These are phyloP conservation scores for Plantago coronopus DNA, from an alignment of 305 asterid species.

Conservation along the genomic window DNA sequence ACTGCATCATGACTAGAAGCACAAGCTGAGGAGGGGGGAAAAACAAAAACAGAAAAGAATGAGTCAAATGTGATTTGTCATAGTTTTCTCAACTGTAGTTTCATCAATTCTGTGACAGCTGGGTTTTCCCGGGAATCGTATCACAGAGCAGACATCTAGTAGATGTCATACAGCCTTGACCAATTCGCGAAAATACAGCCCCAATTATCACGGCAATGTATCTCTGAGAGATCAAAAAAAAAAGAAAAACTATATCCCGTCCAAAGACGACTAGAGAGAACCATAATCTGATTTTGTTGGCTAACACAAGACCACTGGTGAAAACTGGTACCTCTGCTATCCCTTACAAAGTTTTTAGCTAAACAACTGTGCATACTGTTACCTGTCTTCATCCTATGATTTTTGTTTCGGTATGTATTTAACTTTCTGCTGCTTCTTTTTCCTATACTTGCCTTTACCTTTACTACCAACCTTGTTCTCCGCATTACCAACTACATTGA, in stretches of 20 bases:
- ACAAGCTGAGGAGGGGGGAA: background rate
- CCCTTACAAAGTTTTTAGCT: background rate
- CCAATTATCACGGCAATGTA: background rate
- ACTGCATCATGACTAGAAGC: no score
- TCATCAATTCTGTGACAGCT: no score
- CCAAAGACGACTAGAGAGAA: background rate
- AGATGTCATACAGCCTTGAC: constrained; percentile 3
- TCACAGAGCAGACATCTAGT: background rate
- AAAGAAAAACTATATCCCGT: background rate
- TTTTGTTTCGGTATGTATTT: constrained; percentile 63
- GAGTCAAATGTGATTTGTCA: no score
- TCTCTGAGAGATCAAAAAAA: background rate
- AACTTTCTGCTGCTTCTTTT: constrained; percentile 33
- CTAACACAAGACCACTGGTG: background rate
- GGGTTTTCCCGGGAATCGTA: no score
- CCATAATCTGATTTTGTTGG: background rate
- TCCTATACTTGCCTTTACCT: constrained; percentile 33
- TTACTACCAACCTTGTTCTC: constrained; percentile 34
- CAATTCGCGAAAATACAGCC: background rate
- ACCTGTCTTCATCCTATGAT: constrained; percentile 36
- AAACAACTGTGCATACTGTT: constrained; percentile 2
- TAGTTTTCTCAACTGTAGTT: no score
- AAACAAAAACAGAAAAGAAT: background rate
- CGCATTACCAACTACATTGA: constrained; percentile 21
- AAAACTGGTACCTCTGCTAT: background rate